Conservation (phyloP, 2,329 filamentous ascomycete genomes). For the Colletotrichum siamense region DNA sequence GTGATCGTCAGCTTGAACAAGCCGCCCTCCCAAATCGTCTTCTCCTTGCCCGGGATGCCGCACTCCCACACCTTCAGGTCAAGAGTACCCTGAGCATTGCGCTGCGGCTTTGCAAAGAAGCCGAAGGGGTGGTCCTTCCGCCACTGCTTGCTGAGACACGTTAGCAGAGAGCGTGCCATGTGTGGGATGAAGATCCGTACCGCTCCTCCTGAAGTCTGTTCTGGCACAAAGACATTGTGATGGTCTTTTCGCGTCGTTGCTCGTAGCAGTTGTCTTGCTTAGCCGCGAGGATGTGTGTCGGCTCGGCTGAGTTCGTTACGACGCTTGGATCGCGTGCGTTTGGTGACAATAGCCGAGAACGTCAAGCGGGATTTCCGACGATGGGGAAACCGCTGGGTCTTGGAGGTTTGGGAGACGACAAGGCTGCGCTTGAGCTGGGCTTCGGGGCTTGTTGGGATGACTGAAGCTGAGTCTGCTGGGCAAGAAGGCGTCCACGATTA, state of each 20-base stretch:
- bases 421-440: background rate
- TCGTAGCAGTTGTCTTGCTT: background rate
- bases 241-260: background rate
- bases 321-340: background rate
- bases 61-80: conserved; percentile 98
- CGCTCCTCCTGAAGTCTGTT: conserved; percentile 89
- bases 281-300: background rate
- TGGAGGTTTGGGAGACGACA: background rate
- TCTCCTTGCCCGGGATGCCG: conserved; percentile 92
- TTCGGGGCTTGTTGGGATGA: background rate
- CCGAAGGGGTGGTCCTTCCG: conserved; percentile 96
- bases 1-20: conserved; percentile 92
- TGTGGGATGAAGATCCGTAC: conserved; percentile 51
- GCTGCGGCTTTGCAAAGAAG: conserved; percentile 90
- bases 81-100: conserved; percentile 76
- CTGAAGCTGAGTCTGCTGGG: background rate
- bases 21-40: conserved; percentile 98
- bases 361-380: background rate
- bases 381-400: background rate
- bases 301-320: background rate
- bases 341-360: background rate
- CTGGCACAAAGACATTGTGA: conserved; percentile 81
- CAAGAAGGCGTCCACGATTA: background rate
- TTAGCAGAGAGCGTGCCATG: conserved; percentile 23
- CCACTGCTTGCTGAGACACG: conserved; percentile 82